phyloP scores from a whole-genome alignment of 768 basidiomycete genomes.

The Coprinopsis marcescibilis region DNA sequence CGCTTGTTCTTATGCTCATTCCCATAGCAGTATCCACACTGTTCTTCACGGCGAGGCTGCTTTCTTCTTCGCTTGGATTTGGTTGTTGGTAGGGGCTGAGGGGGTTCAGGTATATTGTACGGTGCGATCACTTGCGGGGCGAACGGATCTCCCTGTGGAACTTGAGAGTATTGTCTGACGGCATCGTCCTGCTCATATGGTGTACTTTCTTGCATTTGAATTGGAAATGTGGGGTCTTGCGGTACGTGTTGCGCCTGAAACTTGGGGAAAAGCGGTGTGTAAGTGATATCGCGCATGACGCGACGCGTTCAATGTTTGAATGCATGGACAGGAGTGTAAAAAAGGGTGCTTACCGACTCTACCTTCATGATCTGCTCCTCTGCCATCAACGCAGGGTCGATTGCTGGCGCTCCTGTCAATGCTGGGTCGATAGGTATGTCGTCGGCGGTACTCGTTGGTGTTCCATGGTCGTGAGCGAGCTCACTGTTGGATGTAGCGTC shows the following conservation, averaged over 20 bases:
- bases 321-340: constrained; percentile 10
- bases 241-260: constrained; percentile 19
- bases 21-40: constrained; percentile 79
- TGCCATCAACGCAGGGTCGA: constrained; percentile 47
- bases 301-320: constrained; percentile 50
- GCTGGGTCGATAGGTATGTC: constrained; percentile 82
- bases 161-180: constrained; percentile 57
- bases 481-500: constrained; percentile 47
- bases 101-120: constrained; percentile 39
- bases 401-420: constrained; percentile 39
- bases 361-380: constrained; percentile 18
- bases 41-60: constrained; percentile 47
- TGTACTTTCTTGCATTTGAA: neutral
- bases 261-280: constrained; percentile 22
- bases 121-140: constrained; percentile 55
- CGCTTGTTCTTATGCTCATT: constrained; percentile 53
- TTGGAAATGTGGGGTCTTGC: constrained; percentile 15
- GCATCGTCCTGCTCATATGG: constrained; percentile 19
- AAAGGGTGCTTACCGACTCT: constrained; percentile 31
- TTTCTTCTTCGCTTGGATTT: constrained; percentile 48
- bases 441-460: constrained; percentile 51
- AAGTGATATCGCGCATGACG: constrained; percentile 42
- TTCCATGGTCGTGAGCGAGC: constrained; percentile 52
- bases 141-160: constrained; percentile 80
- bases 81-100: constrained; percentile 28